Conservation (phyloP, 345 rosid species). For the Carallia pectinifolia region DNA sequence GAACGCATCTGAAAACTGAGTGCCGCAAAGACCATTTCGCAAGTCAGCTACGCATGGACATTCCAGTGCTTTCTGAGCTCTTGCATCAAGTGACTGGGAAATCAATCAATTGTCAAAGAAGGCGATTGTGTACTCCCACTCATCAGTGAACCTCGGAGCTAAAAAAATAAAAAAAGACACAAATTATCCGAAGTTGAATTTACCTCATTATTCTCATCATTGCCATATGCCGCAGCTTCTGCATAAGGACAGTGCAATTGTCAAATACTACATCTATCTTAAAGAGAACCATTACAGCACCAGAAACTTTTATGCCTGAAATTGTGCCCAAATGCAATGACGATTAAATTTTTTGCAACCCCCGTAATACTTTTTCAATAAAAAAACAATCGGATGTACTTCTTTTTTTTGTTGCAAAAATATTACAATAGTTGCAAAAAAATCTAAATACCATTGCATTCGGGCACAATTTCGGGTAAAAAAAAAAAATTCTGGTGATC, state of each 20-base stretch:
- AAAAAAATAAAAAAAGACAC: background rate
- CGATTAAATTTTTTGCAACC: no score
- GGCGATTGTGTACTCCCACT: background rate
- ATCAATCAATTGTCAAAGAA: constrained; percentile 21
- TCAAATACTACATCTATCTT: constrained; percentile 14
- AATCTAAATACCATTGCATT: no score
- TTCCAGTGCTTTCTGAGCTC: constrained; percentile 78
- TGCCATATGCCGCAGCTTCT: constrained; percentile 80
- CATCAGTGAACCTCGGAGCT: background rate
- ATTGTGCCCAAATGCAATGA: no score
- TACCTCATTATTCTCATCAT: constrained; percentile 58
- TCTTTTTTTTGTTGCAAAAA: no score
- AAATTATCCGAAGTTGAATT: constrained; percentile 1
- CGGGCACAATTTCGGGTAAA: no score
- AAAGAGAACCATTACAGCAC: no score
- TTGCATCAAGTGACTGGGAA: constrained; percentile 67
- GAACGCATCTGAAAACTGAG: constrained; percentile 79
- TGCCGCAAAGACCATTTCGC: constrained; percentile 71
- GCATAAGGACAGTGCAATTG: constrained; percentile 22
- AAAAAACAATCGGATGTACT: no score
- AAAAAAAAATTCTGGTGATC: no score
- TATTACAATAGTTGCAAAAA: no score
- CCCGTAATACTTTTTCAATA: no score
- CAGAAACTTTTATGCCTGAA: no score
- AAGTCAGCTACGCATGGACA: constrained; percentile 89